phyloP scores from a whole-genome alignment of 208 protist species.

The Leishmania arabica region DNA sequence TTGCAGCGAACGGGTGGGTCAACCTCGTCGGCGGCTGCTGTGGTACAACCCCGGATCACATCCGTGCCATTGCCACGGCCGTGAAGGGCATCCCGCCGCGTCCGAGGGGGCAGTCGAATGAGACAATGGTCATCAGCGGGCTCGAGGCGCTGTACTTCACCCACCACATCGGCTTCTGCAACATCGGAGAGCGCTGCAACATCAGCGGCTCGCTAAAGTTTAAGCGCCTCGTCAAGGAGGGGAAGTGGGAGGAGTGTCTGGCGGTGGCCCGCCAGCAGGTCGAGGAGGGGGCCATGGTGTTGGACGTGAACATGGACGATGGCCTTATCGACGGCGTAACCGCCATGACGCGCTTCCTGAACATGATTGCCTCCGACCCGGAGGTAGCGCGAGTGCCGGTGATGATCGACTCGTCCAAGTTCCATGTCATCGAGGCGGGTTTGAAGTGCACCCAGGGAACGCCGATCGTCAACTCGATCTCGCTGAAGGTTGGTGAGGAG shows the following conservation, averaged over 20 bases:
- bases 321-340: slow-evolving; percentile 93
- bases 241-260: slow-evolving; percentile 87
- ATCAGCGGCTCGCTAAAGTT: slow-evolving; percentile 95
- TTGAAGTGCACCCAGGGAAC: slow-evolving; percentile 96
- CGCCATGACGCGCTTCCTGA: slow-evolving; percentile 94
- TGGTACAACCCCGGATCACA: slow-evolving; percentile 72
- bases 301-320: slow-evolving; percentile 98
- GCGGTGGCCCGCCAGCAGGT: slow-evolving; percentile 83
- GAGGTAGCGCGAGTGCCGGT: slow-evolving; percentile 94
- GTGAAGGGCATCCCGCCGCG: slow-evolving; percentile 36
- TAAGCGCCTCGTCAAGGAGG: slow-evolving; percentile 92
- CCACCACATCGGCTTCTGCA: slow-evolving; percentile 91
- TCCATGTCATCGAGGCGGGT: slow-evolving; percentile 92
- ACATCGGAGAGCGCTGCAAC: slow-evolving; percentile 98
- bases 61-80: slow-evolving; percentile 58
- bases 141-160: slow-evolving; percentile 89
- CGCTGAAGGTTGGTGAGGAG: slow-evolving; percentile 95
- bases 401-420: slow-evolving; percentile 98
- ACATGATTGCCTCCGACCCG: slow-evolving; percentile 94
- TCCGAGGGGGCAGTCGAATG: slow-evolving; percentile 25
- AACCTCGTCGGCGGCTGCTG: slow-evolving; percentile 84
- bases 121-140: slow-evolving; percentile 77
- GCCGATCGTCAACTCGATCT: slow-evolving; percentile 97
- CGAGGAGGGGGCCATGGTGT: slow-evolving; percentile 95
- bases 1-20: slow-evolving; percentile 50